Base-by-base conservation (phyloP, 192 early-diverging fungal genomes). In the Coemansia sp. region DNA sequence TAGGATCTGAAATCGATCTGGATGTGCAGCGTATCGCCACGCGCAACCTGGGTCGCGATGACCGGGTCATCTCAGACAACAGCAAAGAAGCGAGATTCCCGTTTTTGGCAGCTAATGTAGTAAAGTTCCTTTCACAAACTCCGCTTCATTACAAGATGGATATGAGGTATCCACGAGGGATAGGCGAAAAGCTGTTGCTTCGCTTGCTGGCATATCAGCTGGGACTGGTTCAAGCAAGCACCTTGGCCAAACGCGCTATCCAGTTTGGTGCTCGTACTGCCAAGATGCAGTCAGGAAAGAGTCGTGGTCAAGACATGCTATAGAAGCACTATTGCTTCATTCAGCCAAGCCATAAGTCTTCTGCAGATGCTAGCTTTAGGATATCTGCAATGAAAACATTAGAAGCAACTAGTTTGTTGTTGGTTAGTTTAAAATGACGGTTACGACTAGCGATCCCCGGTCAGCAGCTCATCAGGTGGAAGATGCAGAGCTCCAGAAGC, bases 251-350 rank as follows among this genome's bases (percentile, higher is more conserved):
- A 60, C 77, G 93, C n/a, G 96, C 96, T 3, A 91, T 98, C 43
- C 96, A 98, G 70, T 98, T 98, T 83, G 96, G 96, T 5, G 91
- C 94, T 0, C 81, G 90, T 16, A 94, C 91, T 0, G 96, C 96
- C n/a, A 94, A 93, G 74, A 96, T 98, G 94, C 65, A 70, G 21
- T 61, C 66, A 6, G 49, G 59, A 3, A 53, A 64, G 41, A 59
- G 59, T 14, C 63, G 60, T 30, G 73, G 72, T 8, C 72, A 75
- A 16, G 59, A 68, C 40, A 19, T 35, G 8, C 47, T 75, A 4
- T 66, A 49, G 16, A 15, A 35, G 10, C 33, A 35, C 6, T 5
- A 35, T 35, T 35, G 33, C 1, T 2, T 10, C 7, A 6, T 9
- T 7, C 33, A 2, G 33, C 33, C 33, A 35, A 35, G 33, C 33